A percentile compares a stretch with the other conserved stretches of the same genome.
Conservation (phyloP, 768 basidiomycete genomes). For the Boletus sp. region DNA sequence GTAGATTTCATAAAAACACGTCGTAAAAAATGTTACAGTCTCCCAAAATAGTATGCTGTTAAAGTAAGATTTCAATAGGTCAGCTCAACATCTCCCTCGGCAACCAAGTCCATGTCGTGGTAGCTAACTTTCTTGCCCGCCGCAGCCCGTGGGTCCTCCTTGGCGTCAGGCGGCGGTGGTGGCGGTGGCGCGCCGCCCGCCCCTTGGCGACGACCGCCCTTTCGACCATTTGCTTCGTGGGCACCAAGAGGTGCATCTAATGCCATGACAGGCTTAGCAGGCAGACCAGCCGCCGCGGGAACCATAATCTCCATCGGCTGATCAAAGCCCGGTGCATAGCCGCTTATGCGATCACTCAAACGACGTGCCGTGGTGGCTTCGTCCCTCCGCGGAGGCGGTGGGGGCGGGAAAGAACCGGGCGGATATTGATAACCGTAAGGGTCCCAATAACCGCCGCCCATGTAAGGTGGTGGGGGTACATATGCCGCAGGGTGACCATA, state of each 20-base stretch:
- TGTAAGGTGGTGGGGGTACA: slow-evolving; percentile 38
- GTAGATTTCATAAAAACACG: slow-evolving; percentile 31
- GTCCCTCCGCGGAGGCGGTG: slow-evolving; percentile 51
- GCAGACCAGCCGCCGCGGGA: slow-evolving; percentile 71
- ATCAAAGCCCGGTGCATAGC: slow-evolving; percentile 57
- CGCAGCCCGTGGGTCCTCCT: slow-evolving; percentile 90
- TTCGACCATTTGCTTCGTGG: slow-evolving; percentile 31
- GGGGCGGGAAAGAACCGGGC: slow-evolving; percentile 35
- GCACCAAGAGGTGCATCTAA: slow-evolving; percentile 51
- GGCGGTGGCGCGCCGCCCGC: slow-evolving; percentile 56
- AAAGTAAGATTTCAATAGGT: slow-evolving; percentile 36
- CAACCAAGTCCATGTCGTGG: slow-evolving; percentile 93
- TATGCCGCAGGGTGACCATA: slow-evolving; percentile 39
- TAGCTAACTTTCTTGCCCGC: slow-evolving; percentile 90
- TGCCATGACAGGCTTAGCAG: slow-evolving; percentile 69
- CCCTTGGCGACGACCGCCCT: slow-evolving; percentile 40
- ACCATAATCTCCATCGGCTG: slow-evolving; percentile 42
- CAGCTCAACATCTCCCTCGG: slow-evolving; percentile 72
- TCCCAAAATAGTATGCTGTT: slow-evolving; percentile 25
- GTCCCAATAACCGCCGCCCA: slow-evolving; percentile 44
- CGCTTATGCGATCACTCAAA: slow-evolving; percentile 79
- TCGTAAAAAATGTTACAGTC: slow-evolving; percentile 12
- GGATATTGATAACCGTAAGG: slow-evolving; percentile 44
- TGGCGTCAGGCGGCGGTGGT: slow-evolving; percentile 83
- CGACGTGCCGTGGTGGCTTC: slow-evolving; percentile 59